Evolutionary conservation across 345 rosid species (phyloP).

Genomic region (Gossypium australe): DNA sequence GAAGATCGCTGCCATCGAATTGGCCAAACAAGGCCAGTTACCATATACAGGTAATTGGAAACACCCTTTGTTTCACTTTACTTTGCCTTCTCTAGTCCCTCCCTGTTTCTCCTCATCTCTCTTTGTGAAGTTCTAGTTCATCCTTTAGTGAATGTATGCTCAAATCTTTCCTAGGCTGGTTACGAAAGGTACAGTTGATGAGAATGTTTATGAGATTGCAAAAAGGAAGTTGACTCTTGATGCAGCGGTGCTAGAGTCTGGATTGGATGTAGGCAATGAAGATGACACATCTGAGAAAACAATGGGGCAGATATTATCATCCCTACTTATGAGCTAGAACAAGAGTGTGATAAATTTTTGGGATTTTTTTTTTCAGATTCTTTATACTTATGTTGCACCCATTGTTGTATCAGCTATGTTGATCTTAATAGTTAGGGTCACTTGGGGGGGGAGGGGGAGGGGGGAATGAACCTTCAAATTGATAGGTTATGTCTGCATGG

Average conservation of each 20-base stretch:
- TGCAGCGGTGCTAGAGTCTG: constrained; percentile 89
- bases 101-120: not conserved
- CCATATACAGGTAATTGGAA: constrained; percentile 66
- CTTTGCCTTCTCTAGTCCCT: not conserved
- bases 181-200: constrained; percentile 86
- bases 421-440: not conserved
- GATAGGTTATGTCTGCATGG: not conserved
- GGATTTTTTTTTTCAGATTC: not conserved
- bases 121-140: not conserved
- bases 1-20: constrained; percentile 96
- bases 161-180: constrained; percentile 51
- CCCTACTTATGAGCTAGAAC: constrained; percentile 61
- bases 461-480: not conserved
- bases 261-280: constrained; percentile 50
- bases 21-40: constrained; percentile 90
- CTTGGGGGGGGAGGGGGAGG: not conserved
- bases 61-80: not conserved
- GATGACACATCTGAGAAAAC: constrained; percentile 64
- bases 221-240: constrained; percentile 76
- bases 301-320: constrained; percentile 85
- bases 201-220: constrained; percentile 88
- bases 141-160: constrained; percentile 3
- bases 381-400: not conserved
- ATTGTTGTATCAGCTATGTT: constrained; percentile 14
- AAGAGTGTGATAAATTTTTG: not conserved